phyloP scores from a whole-genome alignment of 2,329 filamentous ascomycete species.

The Cytospora piceicola region DNA sequence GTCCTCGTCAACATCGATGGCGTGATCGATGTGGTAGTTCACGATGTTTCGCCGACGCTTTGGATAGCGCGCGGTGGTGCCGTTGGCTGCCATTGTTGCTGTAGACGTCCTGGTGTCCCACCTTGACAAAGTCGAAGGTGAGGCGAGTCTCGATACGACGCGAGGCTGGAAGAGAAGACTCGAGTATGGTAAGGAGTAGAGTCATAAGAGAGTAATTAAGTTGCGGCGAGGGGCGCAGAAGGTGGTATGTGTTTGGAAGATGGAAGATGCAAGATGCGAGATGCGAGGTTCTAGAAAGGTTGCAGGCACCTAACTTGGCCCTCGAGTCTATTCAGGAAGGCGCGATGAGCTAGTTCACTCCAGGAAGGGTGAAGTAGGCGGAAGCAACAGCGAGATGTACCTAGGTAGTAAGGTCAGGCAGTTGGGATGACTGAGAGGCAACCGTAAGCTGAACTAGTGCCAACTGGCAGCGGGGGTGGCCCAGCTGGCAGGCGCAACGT shows the following conservation, averaged over 20 bases:
- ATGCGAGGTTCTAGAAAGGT: neutral
- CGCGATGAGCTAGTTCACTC: neutral
- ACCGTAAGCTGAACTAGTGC: neutral
- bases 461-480: neutral
- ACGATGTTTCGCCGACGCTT: constrained; percentile 6
- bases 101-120: neutral
- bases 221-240: neutral
- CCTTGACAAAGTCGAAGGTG: neutral
- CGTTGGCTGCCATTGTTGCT: neutral
- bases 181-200: neutral
- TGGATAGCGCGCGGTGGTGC: neutral
- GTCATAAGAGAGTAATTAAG: neutral
- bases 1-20: neutral
- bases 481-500: neutral
- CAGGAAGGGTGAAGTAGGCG: neutral
- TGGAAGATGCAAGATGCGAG: neutral
- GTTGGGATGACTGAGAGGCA: neutral
- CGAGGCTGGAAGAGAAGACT: neutral
- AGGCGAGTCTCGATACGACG: neutral
- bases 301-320: neutral
- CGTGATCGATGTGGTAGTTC: constrained; percentile 3
- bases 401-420: neutral
- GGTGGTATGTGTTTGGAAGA: neutral
- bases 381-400: neutral
- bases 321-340: neutral